Conservation (phyloP, 2,329 filamentous ascomycete species). For the Phialophora chinensis region DNA sequence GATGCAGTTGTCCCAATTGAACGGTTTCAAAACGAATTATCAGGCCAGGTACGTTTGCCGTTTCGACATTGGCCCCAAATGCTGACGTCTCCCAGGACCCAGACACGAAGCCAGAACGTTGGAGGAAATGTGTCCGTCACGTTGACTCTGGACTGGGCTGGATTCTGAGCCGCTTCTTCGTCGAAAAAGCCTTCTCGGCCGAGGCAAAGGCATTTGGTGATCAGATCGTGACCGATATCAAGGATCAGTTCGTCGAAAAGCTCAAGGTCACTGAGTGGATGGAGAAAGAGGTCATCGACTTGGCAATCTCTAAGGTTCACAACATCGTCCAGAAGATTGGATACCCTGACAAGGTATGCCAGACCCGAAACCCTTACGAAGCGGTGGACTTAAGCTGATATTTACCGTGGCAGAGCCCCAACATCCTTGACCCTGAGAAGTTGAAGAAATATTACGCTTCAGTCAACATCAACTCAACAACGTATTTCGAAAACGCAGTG, state of each 20-base stretch:
- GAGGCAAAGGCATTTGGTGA: slow-evolving; percentile 71
- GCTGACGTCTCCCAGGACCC: slow-evolving; percentile 51
- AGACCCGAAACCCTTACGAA: not conserved
- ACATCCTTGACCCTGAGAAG: slow-evolving; percentile 64
- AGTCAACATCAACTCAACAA: slow-evolving; percentile 57
- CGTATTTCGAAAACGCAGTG: slow-evolving; percentile 65
- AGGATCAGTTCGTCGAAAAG: slow-evolving; percentile 67
- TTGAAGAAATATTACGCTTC: slow-evolving; percentile 64
- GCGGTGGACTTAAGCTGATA: not conserved
- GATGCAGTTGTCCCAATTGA: slow-evolving; percentile 65
- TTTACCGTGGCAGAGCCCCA: slow-evolving; percentile 53
- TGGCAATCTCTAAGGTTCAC: slow-evolving; percentile 68
- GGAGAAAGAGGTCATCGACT: slow-evolving; percentile 63
- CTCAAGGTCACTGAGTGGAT: slow-evolving; percentile 68
- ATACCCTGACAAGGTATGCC: slow-evolving; percentile 60
- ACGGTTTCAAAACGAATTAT: slow-evolving; percentile 65
- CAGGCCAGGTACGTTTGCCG: slow-evolving; percentile 54
- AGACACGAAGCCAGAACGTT: slow-evolving; percentile 67
- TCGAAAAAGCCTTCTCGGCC: slow-evolving; percentile 68
- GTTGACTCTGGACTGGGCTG: slow-evolving; percentile 67
- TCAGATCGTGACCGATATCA: slow-evolving; percentile 73
- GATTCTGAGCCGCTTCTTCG: slow-evolving; percentile 73
- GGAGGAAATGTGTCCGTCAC: slow-evolving; percentile 67
- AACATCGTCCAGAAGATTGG: slow-evolving; percentile 73
- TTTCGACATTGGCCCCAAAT: not conserved